A percentile compares a stretch with the other conserved stretches of the same genome.
phyloP scores from a whole-genome alignment of 1,284 basidiomycete genomes.

The Boletellus sp. region DNA sequence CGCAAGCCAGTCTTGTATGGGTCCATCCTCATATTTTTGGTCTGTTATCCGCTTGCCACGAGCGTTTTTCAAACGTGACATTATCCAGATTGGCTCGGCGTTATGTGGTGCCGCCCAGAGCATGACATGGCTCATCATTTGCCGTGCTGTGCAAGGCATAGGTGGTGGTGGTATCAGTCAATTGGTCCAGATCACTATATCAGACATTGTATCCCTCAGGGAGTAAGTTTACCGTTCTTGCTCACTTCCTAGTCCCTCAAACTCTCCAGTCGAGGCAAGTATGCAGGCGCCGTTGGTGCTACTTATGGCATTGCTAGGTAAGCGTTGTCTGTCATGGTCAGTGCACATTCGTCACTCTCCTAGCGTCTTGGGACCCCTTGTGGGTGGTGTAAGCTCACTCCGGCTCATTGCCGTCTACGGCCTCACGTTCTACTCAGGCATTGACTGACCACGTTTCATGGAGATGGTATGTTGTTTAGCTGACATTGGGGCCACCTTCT shows the following conservation, averaged over 20 bases:
- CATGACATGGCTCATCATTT: constrained; percentile 46
- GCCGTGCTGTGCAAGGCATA: constrained; percentile 50
- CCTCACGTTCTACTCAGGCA: constrained; percentile 29
- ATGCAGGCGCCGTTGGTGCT: constrained; percentile 39
- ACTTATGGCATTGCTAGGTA: constrained; percentile 45
- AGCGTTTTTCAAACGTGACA: neutral
- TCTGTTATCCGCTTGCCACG: constrained; percentile 16
- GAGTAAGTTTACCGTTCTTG: constrained; percentile 14
- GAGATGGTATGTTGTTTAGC: constrained; percentile 30
- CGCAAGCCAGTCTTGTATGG: constrained; percentile 40
- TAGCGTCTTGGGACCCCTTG: constrained; percentile 44
- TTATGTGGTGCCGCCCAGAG: constrained; percentile 49
- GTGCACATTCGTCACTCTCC: neutral
- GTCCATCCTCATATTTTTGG: constrained; percentile 39
- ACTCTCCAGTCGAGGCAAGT: constrained; percentile 36
- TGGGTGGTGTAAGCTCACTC: constrained; percentile 30
- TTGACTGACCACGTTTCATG: constrained; percentile 40
- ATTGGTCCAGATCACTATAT: constrained; percentile 38
- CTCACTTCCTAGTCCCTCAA: constrained; percentile 8
- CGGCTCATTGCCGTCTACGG: neutral
- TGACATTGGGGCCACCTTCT: neutral
- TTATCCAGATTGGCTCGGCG: constrained; percentile 40
- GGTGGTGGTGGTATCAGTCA: constrained; percentile 45
- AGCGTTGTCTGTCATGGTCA: constrained; percentile 7
- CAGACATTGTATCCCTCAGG: constrained; percentile 37